Percentiles rank a stretch among this genome's conserved stretches.
Conservation (phyloP, 371 early-diverging fungal species). For the Mucor racemosus region DNA sequence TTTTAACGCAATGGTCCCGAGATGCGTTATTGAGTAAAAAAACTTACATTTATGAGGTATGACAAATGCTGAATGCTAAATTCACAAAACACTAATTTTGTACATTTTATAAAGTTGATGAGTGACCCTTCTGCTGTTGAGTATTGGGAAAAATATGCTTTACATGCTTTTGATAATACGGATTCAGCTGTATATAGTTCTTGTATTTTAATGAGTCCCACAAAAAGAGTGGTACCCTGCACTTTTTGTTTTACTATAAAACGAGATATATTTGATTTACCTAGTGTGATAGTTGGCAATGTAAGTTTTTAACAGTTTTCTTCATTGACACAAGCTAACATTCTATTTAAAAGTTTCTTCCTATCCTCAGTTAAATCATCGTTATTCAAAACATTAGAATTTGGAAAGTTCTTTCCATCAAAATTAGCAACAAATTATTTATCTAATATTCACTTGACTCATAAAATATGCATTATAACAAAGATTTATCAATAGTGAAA, state of each 20-base stretch:
- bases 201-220: slow-evolving; percentile 75
- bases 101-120: slow-evolving; percentile 70
- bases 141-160: slow-evolving; percentile 92
- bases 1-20: slow-evolving; percentile 84
- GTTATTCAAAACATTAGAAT: too few species aligned
- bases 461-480: too few species aligned
- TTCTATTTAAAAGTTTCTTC: slow-evolving; percentile 29
- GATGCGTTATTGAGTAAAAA: slow-evolving; percentile 74
- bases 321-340: background rate
- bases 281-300: slow-evolving; percentile 84
- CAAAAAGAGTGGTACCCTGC: slow-evolving; percentile 75
- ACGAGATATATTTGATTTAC: slow-evolving; percentile 90
- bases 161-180: slow-evolving; percentile 87
- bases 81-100: background rate
- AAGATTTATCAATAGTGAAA: too few species aligned
- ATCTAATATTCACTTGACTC: too few species aligned
- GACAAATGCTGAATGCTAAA: too few species aligned
- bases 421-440: too few species aligned
- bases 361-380: slow-evolving; percentile 33
- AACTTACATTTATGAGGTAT: slow-evolving; percentile 79
- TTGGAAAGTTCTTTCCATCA: too few species aligned
- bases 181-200: slow-evolving; percentile 83
- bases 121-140: slow-evolving; percentile 85
- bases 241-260: slow-evolving; percentile 93
- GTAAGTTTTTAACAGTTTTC: slow-evolving; percentile 24